A percentile compares a stretch with the other conserved stretches of the same genome.
Conservation (phyloP, 257 asterid genomes). For the Fraxinus excelsior region DNA sequence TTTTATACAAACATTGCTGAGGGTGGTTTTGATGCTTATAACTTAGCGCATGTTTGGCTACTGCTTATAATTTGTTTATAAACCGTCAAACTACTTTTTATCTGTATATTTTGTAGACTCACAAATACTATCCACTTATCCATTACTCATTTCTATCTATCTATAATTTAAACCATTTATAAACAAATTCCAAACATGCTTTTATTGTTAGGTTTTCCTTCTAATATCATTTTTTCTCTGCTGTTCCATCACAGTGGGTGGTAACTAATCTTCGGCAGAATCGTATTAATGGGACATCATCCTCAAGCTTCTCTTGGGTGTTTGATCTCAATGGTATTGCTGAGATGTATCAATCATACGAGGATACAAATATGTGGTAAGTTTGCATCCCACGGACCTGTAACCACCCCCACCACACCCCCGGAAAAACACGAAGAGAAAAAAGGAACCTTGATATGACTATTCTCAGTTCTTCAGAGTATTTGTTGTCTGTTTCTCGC, state of each 20-base stretch:
- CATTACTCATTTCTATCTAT: too few species aligned
- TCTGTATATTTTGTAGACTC: too few species aligned
- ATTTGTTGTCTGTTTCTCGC: neutral
- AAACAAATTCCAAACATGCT: too few species aligned
- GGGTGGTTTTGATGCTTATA: constrained; percentile 6
- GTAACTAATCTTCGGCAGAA: constrained; percentile 77
- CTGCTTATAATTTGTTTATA: too few species aligned
- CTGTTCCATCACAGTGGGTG: constrained; percentile 71
- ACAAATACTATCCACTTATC: too few species aligned
- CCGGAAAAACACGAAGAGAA: neutral
- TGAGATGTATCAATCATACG: constrained; percentile 93
- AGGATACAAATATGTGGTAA: constrained; percentile 86
- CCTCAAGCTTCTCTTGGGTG: constrained; percentile 71
- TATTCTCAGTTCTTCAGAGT: neutral
- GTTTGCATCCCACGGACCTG: constrained; percentile 13
- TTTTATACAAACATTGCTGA: neutral
- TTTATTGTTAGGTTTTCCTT: constrained; percentile 6
- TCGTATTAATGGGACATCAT: constrained; percentile 52
- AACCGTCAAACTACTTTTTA: too few species aligned
- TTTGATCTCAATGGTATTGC: constrained; percentile 84
- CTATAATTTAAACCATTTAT: too few species aligned
- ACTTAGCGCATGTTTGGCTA: neutral
- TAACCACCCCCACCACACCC: neutral
- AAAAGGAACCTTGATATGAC: neutral
- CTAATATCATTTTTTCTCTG: constrained; percentile 4